Evolutionary conservation across 345 rosid genomes (phyloP).

Genomic region (Gynandropsis gynandra): DNA sequence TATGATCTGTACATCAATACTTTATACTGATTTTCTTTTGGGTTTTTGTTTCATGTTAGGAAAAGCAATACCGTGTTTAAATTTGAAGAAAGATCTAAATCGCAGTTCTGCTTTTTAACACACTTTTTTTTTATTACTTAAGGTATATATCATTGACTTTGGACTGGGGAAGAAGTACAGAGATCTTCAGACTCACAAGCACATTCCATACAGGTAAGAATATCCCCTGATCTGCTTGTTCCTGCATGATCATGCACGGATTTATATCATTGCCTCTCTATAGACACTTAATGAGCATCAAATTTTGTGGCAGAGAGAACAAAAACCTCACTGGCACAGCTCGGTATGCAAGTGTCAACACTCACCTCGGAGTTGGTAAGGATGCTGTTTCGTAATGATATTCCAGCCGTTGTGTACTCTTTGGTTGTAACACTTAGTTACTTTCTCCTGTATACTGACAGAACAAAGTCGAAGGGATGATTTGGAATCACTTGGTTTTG

Average conservation of each 20-base stretch:
- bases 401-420: neutral
- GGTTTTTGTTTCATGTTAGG: neutral
- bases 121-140: constrained; percentile 3
- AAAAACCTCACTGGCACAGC: constrained; percentile 82
- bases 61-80: neutral
- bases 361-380: constrained; percentile 77
- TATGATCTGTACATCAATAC: neutral
- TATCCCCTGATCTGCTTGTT: neutral
- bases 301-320: constrained; percentile 47
- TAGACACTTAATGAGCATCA: neutral
- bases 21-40: neutral
- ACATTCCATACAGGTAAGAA: constrained; percentile 62
- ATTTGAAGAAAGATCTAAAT: neutral
- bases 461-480: constrained; percentile 90
- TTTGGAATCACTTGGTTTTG: constrained; percentile 77
- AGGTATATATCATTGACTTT: constrained; percentile 69
- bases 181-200: constrained; percentile 79
- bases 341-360: constrained; percentile 79
- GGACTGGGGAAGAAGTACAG: constrained; percentile 77
- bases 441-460: constrained; percentile 23
- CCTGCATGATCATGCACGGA: neutral
- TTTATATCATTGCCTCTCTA: neutral
- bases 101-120: neutral
- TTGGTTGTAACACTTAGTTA: neutral
- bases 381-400: neutral